These are phyloP conservation scores for Beauveria caledonica DNA, from an alignment of 2,329 filamentous ascomycete species.

Conservation along the genomic window DNA sequence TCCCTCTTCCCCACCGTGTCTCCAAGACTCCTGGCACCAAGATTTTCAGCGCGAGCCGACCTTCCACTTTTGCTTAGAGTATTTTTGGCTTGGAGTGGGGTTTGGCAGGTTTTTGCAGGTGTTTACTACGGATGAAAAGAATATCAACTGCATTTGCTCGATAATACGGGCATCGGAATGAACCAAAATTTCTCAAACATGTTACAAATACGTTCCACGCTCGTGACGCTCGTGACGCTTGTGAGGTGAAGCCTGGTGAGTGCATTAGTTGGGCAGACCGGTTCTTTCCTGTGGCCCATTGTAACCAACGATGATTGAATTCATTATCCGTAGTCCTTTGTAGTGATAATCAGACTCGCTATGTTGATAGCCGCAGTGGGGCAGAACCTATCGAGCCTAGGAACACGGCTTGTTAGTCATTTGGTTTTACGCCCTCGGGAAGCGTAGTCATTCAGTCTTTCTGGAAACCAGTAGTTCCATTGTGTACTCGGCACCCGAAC, in stretches of 20 bases:
- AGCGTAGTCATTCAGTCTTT: background rate
- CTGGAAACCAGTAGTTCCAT: background rate
- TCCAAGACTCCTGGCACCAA: slow-evolving; percentile 77
- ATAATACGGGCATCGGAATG: slow-evolving; percentile 39
- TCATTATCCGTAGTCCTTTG: background rate
- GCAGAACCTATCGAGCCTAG: background rate
- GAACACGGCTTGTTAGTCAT: background rate
- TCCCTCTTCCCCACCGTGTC: slow-evolving; percentile 96
- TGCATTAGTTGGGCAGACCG: background rate
- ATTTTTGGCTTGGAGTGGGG: slow-evolving; percentile 42
- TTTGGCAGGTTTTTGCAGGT: slow-evolving; percentile 50
- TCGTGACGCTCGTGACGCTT: background rate
- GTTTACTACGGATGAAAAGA: slow-evolving; percentile 54
- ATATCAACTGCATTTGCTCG: slow-evolving; percentile 51
- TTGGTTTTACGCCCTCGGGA: background rate
- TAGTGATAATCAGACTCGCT: background rate
- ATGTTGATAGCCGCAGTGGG: slow-evolving; percentile 3
- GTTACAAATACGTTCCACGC: background rate
- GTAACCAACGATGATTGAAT: background rate
- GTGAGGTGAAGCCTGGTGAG: background rate
- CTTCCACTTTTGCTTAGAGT: slow-evolving; percentile 94
- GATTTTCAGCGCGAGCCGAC: slow-evolving; percentile 87
- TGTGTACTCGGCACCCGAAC: background rate
- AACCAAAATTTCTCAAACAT: slow-evolving; percentile 24
- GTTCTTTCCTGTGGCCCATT: too few relatives aligned